phyloP scores from a whole-genome alignment of 805 yeast species.

The Candida verbasci region DNA sequence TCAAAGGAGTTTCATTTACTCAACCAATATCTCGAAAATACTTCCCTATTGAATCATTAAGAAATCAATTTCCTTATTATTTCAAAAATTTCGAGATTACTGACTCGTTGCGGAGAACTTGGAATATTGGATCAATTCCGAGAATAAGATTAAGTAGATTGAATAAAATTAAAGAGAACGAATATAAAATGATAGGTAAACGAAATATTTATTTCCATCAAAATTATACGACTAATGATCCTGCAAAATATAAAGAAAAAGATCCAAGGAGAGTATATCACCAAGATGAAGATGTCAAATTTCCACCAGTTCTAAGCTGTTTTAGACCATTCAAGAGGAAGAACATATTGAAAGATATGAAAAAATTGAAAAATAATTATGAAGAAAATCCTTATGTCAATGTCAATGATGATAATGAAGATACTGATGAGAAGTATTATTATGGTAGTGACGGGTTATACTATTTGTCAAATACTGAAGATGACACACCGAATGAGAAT shows the following conservation, averaged over 20 bases:
- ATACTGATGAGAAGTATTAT: slow-evolving; percentile 27
- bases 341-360: slow-evolving; percentile 31
- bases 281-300: slow-evolving; percentile 12
- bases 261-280: slow-evolving; percentile 25
- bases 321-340: slow-evolving; percentile 42
- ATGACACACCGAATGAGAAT: slow-evolving; percentile 57
- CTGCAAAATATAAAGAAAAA: slow-evolving; percentile 8
- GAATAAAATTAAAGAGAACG: slow-evolving; percentile 16
- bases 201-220: slow-evolving; percentile 35
- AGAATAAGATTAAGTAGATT: slow-evolving; percentile 27
- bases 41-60: slow-evolving; percentile 17
- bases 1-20: slow-evolving; percentile 23
- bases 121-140: slow-evolving; percentile 46
- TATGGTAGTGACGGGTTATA: slow-evolving; percentile 55
- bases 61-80: slow-evolving; percentile 6
- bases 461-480: slow-evolving; percentile 42
- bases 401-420: slow-evolving; percentile 12
- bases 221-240: slow-evolving; percentile 17
- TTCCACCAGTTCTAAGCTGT: slow-evolving; percentile 31
- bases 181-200: slow-evolving; percentile 28
- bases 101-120: slow-evolving; percentile 21
- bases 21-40: slow-evolving; percentile 17
- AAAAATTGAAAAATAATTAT: slow-evolving; percentile 15
- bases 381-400: neutral
- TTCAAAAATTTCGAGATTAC: slow-evolving; percentile 24